Evolutionary conservation across 371 early-diverging fungal genomes (phyloP), one percentile per base, ranked within the genome.

Genomic region (Conidiobolus coronatus): DNA sequence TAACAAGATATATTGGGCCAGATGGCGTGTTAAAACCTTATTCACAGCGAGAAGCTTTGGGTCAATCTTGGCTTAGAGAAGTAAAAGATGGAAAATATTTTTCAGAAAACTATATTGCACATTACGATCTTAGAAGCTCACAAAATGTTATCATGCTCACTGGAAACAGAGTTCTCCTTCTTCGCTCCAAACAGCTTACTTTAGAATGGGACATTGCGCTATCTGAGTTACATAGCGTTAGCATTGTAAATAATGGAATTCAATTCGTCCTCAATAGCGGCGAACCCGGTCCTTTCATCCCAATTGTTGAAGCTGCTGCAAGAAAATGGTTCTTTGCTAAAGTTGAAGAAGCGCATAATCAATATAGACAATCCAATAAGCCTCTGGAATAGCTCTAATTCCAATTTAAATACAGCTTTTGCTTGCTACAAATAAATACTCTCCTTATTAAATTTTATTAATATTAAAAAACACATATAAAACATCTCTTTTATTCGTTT

Each of bases 51-150:
- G 88, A 91, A 57, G 90, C 93, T 0, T 68, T 85, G 36, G 96
- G 94, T 4, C 81, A 94, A 55, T 70, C 61, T 49, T 87, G 89
- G 88, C 71, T 92, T 40, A 84, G 82, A 52, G 76, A 80, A 52
- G 63, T 86, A 2, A 78, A 75, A 42, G 71, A 73, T 47, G 93
- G 91, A 2, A 66, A 66, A 43, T 90, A 75, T 55, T 73, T 78
- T 34, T 59, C 74, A n/a, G 91, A 93, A 47, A 68, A 68, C 24
- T 96, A 96, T 53, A 61, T 89, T 46, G 81, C 86, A 0, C 94
- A 94, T 51, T 62, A 47, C 18, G 38, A 38, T 23, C 38, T 47
- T 3, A 18, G 29, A 18, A 36, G n/a, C 12, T 15, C 48, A 7
- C 48, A 47, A 24, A 47, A 36, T 14, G 40, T 29, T 6, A 22